phyloP scores from a whole-genome alignment of 176 grass and related monocot genomes.

The Puccinellia tenuiflora region DNA sequence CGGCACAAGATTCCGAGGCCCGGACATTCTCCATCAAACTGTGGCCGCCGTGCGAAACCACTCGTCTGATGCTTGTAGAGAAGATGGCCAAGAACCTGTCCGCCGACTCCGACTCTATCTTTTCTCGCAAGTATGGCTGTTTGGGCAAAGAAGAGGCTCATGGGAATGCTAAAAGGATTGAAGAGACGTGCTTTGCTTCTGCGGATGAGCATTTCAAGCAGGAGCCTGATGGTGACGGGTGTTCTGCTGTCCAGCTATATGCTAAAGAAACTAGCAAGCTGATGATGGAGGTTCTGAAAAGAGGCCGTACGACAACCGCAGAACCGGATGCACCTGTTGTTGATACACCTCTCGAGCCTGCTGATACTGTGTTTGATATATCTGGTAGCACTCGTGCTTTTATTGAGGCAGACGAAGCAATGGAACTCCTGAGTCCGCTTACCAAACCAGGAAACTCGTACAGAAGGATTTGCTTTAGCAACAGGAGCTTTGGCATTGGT shows the following conservation, averaged over 20 bases:
- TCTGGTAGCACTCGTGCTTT: slow-evolving; percentile 58
- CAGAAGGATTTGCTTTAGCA: background rate
- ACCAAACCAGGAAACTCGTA: background rate
- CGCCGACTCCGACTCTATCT: slow-evolving; percentile 50
- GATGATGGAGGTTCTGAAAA: slow-evolving; percentile 73
- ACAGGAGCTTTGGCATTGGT: slow-evolving; percentile 1
- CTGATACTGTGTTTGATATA: slow-evolving; percentile 58
- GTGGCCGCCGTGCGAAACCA: slow-evolving; percentile 74
- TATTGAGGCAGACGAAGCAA: slow-evolving; percentile 6
- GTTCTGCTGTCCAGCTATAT: slow-evolving; percentile 64
- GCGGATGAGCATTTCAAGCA: slow-evolving; percentile 54
- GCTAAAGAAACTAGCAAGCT: slow-evolving; percentile 74
- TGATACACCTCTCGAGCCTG: slow-evolving; percentile 8
- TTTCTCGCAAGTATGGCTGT: slow-evolving; percentile 64
- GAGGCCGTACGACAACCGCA: slow-evolving; percentile 18
- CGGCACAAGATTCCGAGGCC: slow-evolving; percentile 24
- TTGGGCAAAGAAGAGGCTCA: slow-evolving; percentile 61
- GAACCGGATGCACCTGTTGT: slow-evolving; percentile 13
- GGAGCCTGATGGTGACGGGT: slow-evolving; percentile 75
- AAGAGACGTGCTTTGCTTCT: slow-evolving; percentile 45
- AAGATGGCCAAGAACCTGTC: slow-evolving; percentile 71
- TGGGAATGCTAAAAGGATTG: slow-evolving; percentile 52
- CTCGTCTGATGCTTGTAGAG: slow-evolving; percentile 54
- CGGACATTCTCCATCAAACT: slow-evolving; percentile 72
- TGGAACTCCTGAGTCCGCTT: background rate